Conservation (phyloP, 192 early-diverging fungal genomes). For the Thamnidium elegans region DNA sequence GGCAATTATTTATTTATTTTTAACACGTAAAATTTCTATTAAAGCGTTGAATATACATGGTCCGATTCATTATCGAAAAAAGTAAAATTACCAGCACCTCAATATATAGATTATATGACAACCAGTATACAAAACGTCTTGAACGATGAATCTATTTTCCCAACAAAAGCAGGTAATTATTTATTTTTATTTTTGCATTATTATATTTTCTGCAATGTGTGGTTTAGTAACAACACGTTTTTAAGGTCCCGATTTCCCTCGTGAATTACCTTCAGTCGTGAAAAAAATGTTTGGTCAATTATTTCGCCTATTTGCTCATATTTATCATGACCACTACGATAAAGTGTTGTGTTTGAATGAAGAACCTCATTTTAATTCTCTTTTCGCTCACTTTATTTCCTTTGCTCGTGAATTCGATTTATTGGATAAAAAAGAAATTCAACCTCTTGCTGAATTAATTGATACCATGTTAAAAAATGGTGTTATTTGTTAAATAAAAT, state of each 20-base stretch:
- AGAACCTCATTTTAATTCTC: constrained; percentile 91
- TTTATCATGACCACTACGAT: constrained; percentile 89
- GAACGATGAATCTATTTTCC: constrained; percentile 89
- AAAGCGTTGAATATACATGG: constrained; percentile 85
- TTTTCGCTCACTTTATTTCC: constrained; percentile 93
- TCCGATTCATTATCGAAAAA: constrained; percentile 79
- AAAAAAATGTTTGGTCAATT: constrained; percentile 80
- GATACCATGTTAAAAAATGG: constrained; percentile 37
- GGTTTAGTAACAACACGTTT: background rate
- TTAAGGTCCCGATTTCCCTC: constrained; percentile 80
- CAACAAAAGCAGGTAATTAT: constrained; percentile 80
- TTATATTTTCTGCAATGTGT: background rate
- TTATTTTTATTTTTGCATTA: constrained; percentile 1
- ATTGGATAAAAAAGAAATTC: constrained; percentile 86
- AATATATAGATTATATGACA: constrained; percentile 93
- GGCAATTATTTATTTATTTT: background rate
- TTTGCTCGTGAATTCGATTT: constrained; percentile 94
- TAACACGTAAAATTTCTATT: too few relatives aligned
- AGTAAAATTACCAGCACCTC: constrained; percentile 85
- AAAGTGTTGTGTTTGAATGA: constrained; percentile 77
- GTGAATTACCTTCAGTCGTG: constrained; percentile 66
- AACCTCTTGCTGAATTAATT: constrained; percentile 79
- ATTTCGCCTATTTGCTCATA: constrained; percentile 89
- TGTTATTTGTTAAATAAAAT: constrained; percentile 19
- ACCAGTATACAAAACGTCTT: constrained; percentile 82